Conservation (phyloP, 164 flowering plant genomes). For the Litsea cubeba region DNA sequence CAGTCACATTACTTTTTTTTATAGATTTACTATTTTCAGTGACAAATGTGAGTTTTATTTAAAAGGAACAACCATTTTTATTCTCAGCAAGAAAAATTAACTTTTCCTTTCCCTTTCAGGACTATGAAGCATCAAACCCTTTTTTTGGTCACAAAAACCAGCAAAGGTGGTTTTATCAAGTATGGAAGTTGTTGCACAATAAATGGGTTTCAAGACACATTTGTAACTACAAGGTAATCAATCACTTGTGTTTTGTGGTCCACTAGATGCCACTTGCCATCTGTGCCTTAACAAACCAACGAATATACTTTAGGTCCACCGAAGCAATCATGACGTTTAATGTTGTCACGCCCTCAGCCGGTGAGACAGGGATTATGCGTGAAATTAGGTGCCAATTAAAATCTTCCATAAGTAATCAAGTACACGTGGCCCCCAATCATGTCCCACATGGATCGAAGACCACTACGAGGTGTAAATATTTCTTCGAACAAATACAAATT, state of each 20-base stretch:
- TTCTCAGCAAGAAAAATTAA: background rate
- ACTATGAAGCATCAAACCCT: constrained; percentile 68
- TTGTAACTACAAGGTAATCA: constrained; percentile 76
- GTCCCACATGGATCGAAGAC: too few relatives aligned
- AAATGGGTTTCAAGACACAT: constrained; percentile 98
- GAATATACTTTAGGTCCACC: background rate
- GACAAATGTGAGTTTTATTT: too few relatives aligned
- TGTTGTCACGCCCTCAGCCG: background rate
- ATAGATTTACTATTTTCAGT: too few relatives aligned
- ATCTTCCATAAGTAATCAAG: too few relatives aligned
- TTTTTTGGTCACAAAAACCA: constrained; percentile 88
- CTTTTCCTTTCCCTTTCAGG: constrained; percentile 35
- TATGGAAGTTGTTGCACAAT: constrained; percentile 98
- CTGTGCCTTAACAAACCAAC: too few relatives aligned
- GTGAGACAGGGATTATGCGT: background rate
- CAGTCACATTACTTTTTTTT: too few relatives aligned
- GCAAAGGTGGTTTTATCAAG: constrained; percentile 87
- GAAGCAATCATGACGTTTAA: background rate
- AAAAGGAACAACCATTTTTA: too few relatives aligned
- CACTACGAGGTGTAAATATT: background rate
- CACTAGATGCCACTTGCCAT: background rate
- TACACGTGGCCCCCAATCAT: too few relatives aligned
- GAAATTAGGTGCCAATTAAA: background rate
- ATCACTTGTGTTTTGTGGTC: background rate
- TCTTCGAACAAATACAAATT: too few relatives aligned